Conservation (phyloP, 2,329 filamentous ascomycete species). For the Endothia cerciana region DNA sequence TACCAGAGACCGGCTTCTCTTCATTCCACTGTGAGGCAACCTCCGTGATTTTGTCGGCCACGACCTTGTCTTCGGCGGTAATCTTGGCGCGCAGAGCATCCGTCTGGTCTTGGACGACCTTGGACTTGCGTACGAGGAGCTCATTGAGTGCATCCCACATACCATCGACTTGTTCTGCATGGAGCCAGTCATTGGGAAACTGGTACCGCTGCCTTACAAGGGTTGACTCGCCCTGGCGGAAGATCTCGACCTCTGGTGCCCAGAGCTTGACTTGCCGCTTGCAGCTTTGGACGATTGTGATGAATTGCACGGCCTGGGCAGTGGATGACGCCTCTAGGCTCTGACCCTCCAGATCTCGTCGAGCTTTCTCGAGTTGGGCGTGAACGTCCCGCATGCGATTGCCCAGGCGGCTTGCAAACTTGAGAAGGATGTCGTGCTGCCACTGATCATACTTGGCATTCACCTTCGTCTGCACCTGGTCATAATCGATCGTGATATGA, state of each 20-base stretch:
- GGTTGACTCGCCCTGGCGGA: slow-evolving; percentile 93
- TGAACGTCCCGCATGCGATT: slow-evolving; percentile 91
- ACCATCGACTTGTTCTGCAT: slow-evolving; percentile 93
- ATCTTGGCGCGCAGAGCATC: slow-evolving; percentile 96
- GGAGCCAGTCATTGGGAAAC: slow-evolving; percentile 90
- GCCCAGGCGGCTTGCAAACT: slow-evolving; percentile 88
- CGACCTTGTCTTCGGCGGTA: slow-evolving; percentile 86
- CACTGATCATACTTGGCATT: slow-evolving; percentile 99
- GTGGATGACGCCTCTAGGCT: slow-evolving; percentile 94
- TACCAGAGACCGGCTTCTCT: slow-evolving; percentile 95
- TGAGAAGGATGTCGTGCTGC: slow-evolving; percentile 95
- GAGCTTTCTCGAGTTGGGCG: slow-evolving; percentile 86
- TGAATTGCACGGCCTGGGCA: slow-evolving; percentile 95
- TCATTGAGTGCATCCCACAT: slow-evolving; percentile 96
- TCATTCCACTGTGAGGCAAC: slow-evolving; percentile 89
- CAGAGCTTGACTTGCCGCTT: slow-evolving; percentile 91
- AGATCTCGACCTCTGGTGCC: slow-evolving; percentile 95
- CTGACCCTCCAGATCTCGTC: slow-evolving; percentile 87
- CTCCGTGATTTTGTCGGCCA: slow-evolving; percentile 85
- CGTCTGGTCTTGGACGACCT: slow-evolving; percentile 94
- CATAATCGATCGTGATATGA: slow-evolving; percentile 94
- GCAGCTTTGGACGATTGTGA: slow-evolving; percentile 95
- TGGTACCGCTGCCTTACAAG: slow-evolving; percentile 91
- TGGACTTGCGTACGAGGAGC: slow-evolving; percentile 86
- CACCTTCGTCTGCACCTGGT: slow-evolving; percentile 97